Evolutionary conservation across 1,139 yeast genomes (phyloP).

Genomic region (Geotrichum restrictum): DNA sequence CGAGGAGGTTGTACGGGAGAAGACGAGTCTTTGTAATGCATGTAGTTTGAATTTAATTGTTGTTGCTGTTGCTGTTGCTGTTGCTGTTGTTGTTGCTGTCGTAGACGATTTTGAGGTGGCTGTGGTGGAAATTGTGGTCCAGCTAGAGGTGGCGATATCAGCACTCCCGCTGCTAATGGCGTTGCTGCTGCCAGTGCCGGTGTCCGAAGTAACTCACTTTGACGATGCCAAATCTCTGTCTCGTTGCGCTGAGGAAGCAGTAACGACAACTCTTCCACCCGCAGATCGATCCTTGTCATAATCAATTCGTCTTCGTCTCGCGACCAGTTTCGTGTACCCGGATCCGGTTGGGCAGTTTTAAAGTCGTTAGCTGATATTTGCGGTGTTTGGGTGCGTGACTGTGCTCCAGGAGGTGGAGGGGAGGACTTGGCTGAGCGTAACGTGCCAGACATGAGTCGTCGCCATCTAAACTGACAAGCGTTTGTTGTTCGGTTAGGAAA

Average conservation of each 20-base stretch:
- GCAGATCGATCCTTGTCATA: slow-evolving; percentile 56
- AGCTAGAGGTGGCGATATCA: neutral
- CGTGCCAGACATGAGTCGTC: slow-evolving; percentile 55
- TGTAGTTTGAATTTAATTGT: slow-evolving; percentile 1
- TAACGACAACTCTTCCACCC: slow-evolving; percentile 70
- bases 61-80: slow-evolving; percentile 7
- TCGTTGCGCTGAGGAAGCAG: slow-evolving; percentile 56
- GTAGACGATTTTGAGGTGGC: neutral
- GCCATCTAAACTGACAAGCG: slow-evolving; percentile 82
- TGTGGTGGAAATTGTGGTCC: neutral
- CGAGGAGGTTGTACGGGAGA: slow-evolving; percentile 11
- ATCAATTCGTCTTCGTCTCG: slow-evolving; percentile 74
- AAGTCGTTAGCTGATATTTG: neutral
- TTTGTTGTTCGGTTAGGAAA: slow-evolving; percentile 72
- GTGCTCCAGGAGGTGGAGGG: slow-evolving; percentile 2
- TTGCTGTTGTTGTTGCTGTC: slow-evolving; percentile 7
- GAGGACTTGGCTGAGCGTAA: slow-evolving; percentile 28
- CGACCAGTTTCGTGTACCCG: slow-evolving; percentile 33
- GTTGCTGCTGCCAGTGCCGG: neutral
- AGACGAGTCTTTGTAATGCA: slow-evolving; percentile 2
- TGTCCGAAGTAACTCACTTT: slow-evolving; percentile 11
- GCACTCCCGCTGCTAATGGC: neutral
- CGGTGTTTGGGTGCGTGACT: too few relatives aligned
- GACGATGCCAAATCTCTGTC: slow-evolving; percentile 19
- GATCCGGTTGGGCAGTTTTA: slow-evolving; percentile 11